Conservation (phyloP, 1,139 yeast species). For the Candida buenavistaensis region DNA sequence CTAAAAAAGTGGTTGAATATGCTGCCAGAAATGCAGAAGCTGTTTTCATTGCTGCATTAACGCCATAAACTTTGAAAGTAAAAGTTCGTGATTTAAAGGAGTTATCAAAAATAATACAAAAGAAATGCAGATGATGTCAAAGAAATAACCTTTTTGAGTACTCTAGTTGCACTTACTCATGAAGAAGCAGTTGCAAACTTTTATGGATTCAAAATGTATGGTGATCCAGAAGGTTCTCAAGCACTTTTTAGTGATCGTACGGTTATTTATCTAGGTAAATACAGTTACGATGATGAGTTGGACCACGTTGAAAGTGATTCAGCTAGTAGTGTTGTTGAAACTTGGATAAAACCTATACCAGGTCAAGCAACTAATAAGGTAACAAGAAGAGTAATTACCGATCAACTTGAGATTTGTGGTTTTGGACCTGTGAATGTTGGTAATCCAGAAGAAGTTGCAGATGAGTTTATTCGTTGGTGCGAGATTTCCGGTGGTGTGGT, state of each 20-base stretch:
- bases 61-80: constrained; percentile 24
- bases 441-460: constrained; percentile 23
- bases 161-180: constrained; percentile 29
- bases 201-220: constrained; percentile 24
- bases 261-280: constrained; percentile 30
- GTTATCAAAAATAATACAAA: constrained; percentile 29
- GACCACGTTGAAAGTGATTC: constrained; percentile 25
- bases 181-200: constrained; percentile 31
- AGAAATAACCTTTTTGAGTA: constrained; percentile 26
- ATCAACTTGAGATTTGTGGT: constrained; percentile 18
- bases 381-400: constrained; percentile 23
- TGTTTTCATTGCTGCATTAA: constrained; percentile 29
- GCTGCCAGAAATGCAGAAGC: constrained; percentile 46
- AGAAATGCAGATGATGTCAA: constrained; percentile 29
- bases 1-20: constrained; percentile 35
- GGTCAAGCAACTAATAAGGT: constrained; percentile 21
- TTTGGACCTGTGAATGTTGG: constrained; percentile 23
- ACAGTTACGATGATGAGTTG: constrained; percentile 25
- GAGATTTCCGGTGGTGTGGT: constrained; percentile 24
- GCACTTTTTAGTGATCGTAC: constrained; percentile 35
- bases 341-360: constrained; percentile 25
- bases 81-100: constrained; percentile 25
- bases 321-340: constrained; percentile 21
- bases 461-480: constrained; percentile 24
- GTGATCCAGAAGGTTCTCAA: constrained; percentile 34